These are phyloP conservation scores for Solanum hybrid DNA, from an alignment of 305 asterid genomes.

Conservation along the genomic window DNA sequence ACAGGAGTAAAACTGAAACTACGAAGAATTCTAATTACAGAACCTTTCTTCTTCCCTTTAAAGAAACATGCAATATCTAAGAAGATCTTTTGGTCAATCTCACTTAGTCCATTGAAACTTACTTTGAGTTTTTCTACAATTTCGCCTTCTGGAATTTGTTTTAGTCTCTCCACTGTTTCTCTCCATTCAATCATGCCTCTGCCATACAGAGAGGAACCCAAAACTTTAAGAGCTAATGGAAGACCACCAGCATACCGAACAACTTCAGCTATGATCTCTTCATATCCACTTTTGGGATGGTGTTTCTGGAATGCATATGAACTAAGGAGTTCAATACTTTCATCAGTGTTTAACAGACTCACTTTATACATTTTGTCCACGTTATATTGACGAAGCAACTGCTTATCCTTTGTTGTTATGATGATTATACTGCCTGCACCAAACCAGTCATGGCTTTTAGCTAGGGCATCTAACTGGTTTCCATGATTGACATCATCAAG, in stretches of 20 bases:
- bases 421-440: constrained; percentile 2
- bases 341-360: not conserved
- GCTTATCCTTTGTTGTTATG: constrained; percentile 5
- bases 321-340: not conserved
- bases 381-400: not conserved
- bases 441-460: constrained; percentile 3
- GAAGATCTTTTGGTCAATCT: not conserved
- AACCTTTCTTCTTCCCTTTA: constrained; percentile 7
- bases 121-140: not conserved
- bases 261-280: not conserved
- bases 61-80: not conserved
- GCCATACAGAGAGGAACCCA: not conserved
- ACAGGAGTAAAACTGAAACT: not conserved
- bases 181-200: not conserved
- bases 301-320: not conserved
- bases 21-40: not conserved
- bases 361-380: not conserved
- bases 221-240: not conserved
- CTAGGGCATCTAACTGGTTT: not conserved
- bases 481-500: constrained; percentile 1
- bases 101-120: not conserved
- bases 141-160: not conserved
- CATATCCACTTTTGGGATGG: not conserved
- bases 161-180: not conserved
- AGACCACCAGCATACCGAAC: not conserved